Percentiles rank a stretch among this genome's conserved stretches.
Evolutionary conservation across 805 yeast genomes (phyloP).

Genomic region (Teunomyces pallodes): DNA sequence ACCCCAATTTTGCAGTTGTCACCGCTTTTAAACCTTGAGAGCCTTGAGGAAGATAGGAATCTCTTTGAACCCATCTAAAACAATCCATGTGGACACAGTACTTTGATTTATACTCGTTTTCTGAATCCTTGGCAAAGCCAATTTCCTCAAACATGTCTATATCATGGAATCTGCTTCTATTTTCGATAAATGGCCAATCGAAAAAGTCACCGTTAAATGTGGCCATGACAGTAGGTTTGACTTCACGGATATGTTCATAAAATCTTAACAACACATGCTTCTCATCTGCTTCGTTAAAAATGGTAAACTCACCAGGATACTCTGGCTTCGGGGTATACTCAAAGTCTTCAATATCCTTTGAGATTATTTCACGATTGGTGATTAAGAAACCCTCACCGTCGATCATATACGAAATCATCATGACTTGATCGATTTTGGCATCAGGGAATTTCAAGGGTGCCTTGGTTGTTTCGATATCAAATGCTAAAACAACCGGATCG

Average conservation of each 20-base stretch:
- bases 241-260: conserved; percentile 87
- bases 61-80: conserved; percentile 96
- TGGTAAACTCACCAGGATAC: conserved; percentile 83
- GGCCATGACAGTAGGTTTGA: conserved; percentile 92
- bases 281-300: conserved; percentile 89
- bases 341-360: conserved; percentile 93
- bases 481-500: conserved; percentile 94
- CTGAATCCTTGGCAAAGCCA: conserved; percentile 86
- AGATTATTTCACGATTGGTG: conserved; percentile 90
- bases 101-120: conserved; percentile 89
- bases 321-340: conserved; percentile 98
- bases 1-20: conserved; percentile 91
- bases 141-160: conserved; percentile 87
- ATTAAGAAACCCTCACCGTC: conserved; percentile 95
- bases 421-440: conserved; percentile 81
- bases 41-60: conserved; percentile 96
- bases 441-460: conserved; percentile 96
- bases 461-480: conserved; percentile 96
- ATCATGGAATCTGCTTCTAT: conserved; percentile 80
- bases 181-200: conserved; percentile 98
- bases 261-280: conserved; percentile 69
- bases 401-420: conserved; percentile 99
- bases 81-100: conserved; percentile 98
- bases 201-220: conserved; percentile 98
- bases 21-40: conserved; percentile 98